These are phyloP conservation scores for Nannochloropsis oceanica DNA, from an alignment of 108 stramenopile species.

Conservation along the genomic window DNA sequence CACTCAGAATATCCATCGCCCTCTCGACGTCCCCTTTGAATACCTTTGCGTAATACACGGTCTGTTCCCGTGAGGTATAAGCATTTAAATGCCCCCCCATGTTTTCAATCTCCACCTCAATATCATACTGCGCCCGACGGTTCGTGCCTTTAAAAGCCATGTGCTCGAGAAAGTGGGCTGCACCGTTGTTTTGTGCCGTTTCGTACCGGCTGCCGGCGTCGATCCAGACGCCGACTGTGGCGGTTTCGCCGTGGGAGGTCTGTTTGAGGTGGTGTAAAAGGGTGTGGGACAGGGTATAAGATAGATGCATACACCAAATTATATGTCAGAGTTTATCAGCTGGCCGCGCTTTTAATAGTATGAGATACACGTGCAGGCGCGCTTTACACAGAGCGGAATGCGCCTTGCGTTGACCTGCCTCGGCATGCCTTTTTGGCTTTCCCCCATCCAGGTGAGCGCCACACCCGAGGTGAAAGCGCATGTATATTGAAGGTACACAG, in stretches of 20 bases:
- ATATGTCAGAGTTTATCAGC: not conserved
- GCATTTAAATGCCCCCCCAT: constrained; percentile 98
- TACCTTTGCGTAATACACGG: constrained; percentile 97
- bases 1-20: constrained; percentile 89
- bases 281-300: not conserved
- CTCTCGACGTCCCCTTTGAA: constrained; percentile 79
- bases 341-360: too few relatives aligned
- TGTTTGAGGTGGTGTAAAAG: not conserved
- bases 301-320: not conserved
- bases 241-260: constrained; percentile 46
- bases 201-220: constrained; percentile 73
- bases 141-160: constrained; percentile 96
- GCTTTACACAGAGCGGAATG: too few relatives aligned
- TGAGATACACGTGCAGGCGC: too few relatives aligned
- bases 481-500: not conserved
- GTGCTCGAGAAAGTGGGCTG: constrained; percentile 99
- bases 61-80: constrained; percentile 95
- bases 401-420: not conserved
- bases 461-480: not conserved
- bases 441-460: too few relatives aligned
- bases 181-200: constrained; percentile 88
- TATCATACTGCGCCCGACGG: constrained; percentile 63
- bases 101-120: constrained; percentile 98
- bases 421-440: not conserved
- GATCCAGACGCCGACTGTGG: constrained; percentile 48